Evolutionary conservation across 192 early-diverging fungal species (phyloP).

Genomic region (Coemansia sp.): DNA sequence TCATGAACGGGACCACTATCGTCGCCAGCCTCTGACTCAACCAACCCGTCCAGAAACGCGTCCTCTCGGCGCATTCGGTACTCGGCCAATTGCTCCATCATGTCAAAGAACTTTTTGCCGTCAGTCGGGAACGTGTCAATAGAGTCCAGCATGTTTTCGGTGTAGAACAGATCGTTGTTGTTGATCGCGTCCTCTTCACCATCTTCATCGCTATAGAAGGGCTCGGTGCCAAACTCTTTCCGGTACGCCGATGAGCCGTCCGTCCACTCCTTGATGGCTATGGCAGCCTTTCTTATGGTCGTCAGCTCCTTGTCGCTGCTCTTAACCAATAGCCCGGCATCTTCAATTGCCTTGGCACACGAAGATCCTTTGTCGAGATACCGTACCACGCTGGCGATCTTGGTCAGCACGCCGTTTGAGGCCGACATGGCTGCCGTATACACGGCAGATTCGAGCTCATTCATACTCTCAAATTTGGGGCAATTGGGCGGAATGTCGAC

Average conservation of each 20-base stretch:
- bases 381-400: background rate
- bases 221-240: slow-evolving; percentile 14
- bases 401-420: background rate
- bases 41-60: slow-evolving; percentile 40
- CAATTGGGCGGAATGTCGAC: slow-evolving; percentile 13
- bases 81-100: slow-evolving; percentile 95
- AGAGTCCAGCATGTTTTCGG: slow-evolving; percentile 44
- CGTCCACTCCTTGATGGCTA: slow-evolving; percentile 17
- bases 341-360: slow-evolving; percentile 3
- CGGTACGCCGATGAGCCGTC: slow-evolving; percentile 10
- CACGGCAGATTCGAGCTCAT: slow-evolving; percentile 17
- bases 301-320: slow-evolving; percentile 11
- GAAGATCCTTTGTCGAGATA: slow-evolving; percentile 2
- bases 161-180: slow-evolving; percentile 55
- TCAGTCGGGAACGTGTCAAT: slow-evolving; percentile 67
- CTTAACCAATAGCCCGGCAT: slow-evolving; percentile 7
- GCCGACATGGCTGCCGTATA: slow-evolving; percentile 13
- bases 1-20: slow-evolving; percentile 56
- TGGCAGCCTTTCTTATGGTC: slow-evolving; percentile 9
- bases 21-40: slow-evolving; percentile 37
- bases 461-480: slow-evolving; percentile 14
- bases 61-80: slow-evolving; percentile 83
- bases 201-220: slow-evolving; percentile 9
- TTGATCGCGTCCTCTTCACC: slow-evolving; percentile 9
- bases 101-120: slow-evolving; percentile 93